Evolutionary conservation across 2,329 filamentous ascomycete genomes (phyloP).

Genomic region (Rhinocladiella mackenziei): DNA sequence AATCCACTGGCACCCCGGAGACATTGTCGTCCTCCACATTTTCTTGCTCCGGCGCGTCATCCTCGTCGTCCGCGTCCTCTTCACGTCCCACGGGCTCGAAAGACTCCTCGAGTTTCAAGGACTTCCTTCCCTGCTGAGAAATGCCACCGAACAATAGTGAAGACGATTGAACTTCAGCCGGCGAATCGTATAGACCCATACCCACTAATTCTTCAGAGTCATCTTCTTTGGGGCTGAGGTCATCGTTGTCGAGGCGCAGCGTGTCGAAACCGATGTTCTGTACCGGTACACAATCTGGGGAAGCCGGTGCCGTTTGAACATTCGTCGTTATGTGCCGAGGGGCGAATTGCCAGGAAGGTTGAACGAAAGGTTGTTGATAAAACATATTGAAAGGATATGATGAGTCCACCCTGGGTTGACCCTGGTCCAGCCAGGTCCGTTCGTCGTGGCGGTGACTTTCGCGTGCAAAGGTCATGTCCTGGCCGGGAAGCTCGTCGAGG

Average conservation of each 20-base stretch:
- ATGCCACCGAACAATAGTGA: slow-evolving; percentile 21
- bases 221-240: slow-evolving; percentile 2
- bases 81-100: slow-evolving; percentile 31
- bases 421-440: slow-evolving; percentile 15
- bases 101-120: slow-evolving; percentile 30
- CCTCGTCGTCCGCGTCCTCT: slow-evolving; percentile 28
- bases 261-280: slow-evolving; percentile 18
- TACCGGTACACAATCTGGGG: slow-evolving; percentile 24
- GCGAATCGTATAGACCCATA: slow-evolving; percentile 31
- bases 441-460: slow-evolving; percentile 6
- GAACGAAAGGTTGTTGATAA: background rate
- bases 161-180: slow-evolving; percentile 28
- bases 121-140: slow-evolving; percentile 11
- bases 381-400: slow-evolving; percentile 4
- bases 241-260: slow-evolving; percentile 9
- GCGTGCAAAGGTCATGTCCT: slow-evolving; percentile 7
- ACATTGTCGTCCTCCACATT: slow-evolving; percentile 1
- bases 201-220: slow-evolving; percentile 27
- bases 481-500: slow-evolving; percentile 21
- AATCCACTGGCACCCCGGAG: background rate
- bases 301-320: slow-evolving; percentile 27
- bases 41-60: slow-evolving; percentile 4
- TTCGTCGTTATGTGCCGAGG: slow-evolving; percentile 5
- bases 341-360: slow-evolving; percentile 12
- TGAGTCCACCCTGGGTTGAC: background rate